phyloP scores from a whole-genome alignment of 2,329 filamentous ascomycete genomes.

The Aaosphaeria arxii region DNA sequence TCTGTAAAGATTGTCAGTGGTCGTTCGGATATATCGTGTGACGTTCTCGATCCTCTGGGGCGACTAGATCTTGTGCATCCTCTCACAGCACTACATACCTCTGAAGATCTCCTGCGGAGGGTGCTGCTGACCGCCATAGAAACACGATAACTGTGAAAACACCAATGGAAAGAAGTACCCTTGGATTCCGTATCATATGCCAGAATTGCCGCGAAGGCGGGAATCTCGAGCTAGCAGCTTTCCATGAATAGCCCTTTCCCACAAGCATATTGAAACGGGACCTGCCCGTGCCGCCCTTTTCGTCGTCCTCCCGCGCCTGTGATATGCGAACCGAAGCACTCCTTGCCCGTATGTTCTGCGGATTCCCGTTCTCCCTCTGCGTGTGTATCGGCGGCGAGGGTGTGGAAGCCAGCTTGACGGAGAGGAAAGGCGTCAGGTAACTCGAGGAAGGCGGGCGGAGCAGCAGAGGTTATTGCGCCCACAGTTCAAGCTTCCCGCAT shows the following conservation, averaged over 20 bases:
- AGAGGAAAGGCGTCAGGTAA: background rate
- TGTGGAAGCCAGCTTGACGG: constrained; percentile 27
- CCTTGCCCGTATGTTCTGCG: constrained; percentile 14
- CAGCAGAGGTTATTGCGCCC: no score
- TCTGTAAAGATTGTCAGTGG: constrained; percentile 51
- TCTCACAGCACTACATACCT: constrained; percentile 57
- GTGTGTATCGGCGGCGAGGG: constrained; percentile 23
- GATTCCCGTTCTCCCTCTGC: constrained; percentile 26
- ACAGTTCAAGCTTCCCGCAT: no score
- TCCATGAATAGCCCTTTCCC: constrained; percentile 88
- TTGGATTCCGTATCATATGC: constrained; percentile 68
- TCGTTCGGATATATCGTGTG: background rate
- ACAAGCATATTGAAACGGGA: constrained; percentile 66
- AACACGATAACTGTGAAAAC: constrained; percentile 70
- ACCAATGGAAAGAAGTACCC: constrained; percentile 72
- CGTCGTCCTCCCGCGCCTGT: constrained; percentile 17
- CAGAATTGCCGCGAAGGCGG: constrained; percentile 68
- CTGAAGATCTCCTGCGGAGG: constrained; percentile 82
- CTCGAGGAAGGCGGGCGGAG: no score
- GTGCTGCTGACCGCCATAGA: constrained; percentile 83
- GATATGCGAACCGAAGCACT: constrained; percentile 31
- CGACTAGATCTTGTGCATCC: no score
- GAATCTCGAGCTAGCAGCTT: constrained; percentile 76
- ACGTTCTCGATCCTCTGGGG: background rate
- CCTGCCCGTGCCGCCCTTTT: constrained; percentile 16